Evolutionary conservation across 768 basidiomycete genomes (phyloP), one percentile per base, ranked within the genome.

Genomic region (Tulasnella sp.): DNA sequence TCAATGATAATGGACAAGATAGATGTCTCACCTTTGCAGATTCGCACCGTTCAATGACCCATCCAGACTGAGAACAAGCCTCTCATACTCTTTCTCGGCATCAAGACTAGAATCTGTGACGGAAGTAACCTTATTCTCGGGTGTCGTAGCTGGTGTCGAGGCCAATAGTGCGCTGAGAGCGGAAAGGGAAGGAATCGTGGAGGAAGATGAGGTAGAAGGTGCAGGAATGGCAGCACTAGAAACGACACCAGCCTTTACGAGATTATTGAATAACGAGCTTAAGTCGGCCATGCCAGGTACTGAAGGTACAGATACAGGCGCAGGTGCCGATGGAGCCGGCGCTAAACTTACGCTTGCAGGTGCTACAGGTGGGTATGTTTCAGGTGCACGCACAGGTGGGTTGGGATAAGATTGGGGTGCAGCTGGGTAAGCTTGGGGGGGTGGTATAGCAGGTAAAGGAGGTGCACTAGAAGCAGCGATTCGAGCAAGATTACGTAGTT

Each of bases 211-310:
- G 13, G 48, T 20, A 6, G 31, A 41, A 7, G 54, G 25, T 13
- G 31, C 33, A 7, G 41, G 22, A 24, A 77, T 76, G 32, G 67
- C 69, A 37, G 68, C 71, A 34, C 72, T 67, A 22, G 78, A 70
- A 20, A 87, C 76, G 7, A 87, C 74, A 51, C 87, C 87, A n/a
- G 86, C 81, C 64, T 81, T 85, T 47, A 86, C 62, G 22, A 90
- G 71, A 2, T 79, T 77, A 37, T 76, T 77, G 53, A 57, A 57
- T 27, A 59, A 31, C 5, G 40, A 24, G 42, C 39, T 47, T 24
- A 59, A 45, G 44, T 58, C 54, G 22, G 69, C 44, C 9, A 66
- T 56, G 28, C 63, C 57, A 39, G 48, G 35, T 48, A 57, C 48
- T 47, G 48, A 44, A 20, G 54, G 57, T 41, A 66, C 58, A 28